Percentiles rank a stretch among this genome's conserved stretches.
These are phyloP conservation scores for Polyplosphaeria fusca DNA, from an alignment of 495 filamentous ascomycete species.

Conservation along the genomic window DNA sequence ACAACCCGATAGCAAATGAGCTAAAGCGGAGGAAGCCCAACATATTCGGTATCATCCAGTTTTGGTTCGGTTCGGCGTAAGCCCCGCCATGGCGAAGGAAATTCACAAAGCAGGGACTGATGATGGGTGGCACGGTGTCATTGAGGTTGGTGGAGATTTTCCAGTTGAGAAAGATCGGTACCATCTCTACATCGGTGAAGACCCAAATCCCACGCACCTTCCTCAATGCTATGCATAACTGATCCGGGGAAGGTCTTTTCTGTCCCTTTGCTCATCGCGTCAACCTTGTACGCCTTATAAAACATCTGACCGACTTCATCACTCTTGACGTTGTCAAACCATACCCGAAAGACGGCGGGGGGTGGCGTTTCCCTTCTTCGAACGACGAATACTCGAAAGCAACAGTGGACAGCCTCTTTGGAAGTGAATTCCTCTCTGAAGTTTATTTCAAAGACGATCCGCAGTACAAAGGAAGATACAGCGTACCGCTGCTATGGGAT, in stretches of 20 bases:
- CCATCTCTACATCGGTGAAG: slow-evolving; percentile 41
- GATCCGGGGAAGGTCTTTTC: slow-evolving; percentile 45
- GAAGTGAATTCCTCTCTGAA: slow-evolving; percentile 50
- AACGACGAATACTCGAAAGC: slow-evolving; percentile 52
- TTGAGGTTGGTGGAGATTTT: slow-evolving; percentile 38
- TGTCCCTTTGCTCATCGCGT: slow-evolving; percentile 54
- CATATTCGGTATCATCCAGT: too few relatives aligned
- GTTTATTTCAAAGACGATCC: slow-evolving; percentile 53
- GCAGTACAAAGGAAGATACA: slow-evolving; percentile 53
- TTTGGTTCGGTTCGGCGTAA: too few relatives aligned
- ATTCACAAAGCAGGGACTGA: slow-evolving; percentile 36
- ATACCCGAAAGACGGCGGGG: slow-evolving; percentile 46
- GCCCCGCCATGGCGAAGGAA: background rate
- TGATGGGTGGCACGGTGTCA: slow-evolving; percentile 48
- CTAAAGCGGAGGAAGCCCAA: too few relatives aligned
- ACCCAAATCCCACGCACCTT: background rate
- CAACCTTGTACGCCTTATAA: slow-evolving; percentile 43
- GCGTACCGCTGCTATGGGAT: slow-evolving; percentile 58
- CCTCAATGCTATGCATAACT: background rate
- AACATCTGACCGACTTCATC: slow-evolving; percentile 40
- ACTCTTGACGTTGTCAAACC: slow-evolving; percentile 39
- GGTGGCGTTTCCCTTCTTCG: slow-evolving; percentile 49
- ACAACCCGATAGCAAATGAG: too few relatives aligned
- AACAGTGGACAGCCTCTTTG: slow-evolving; percentile 52
- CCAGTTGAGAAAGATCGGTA: slow-evolving; percentile 40